These are phyloP conservation scores for Daphne laureola DNA, from an alignment of 441 rosid genomes.

Conservation along the genomic window DNA sequence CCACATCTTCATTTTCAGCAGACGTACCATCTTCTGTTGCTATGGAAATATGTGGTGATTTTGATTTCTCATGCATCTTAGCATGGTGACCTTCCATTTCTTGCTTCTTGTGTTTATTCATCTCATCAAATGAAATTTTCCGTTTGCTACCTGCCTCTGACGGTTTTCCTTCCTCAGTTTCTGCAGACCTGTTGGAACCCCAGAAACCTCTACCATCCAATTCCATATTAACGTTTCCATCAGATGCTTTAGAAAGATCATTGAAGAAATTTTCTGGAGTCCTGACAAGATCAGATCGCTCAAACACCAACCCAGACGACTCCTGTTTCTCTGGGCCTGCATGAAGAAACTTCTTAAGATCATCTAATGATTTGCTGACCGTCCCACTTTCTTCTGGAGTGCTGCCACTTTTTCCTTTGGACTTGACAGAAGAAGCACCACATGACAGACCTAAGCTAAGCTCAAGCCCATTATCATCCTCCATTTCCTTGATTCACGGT, in stretches of 20 bases:
- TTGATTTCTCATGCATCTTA: conserved; percentile 51
- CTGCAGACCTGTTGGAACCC: conserved; percentile 38
- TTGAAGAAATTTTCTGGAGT: conserved; percentile 76
- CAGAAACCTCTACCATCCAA: conserved; percentile 40
- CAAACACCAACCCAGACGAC: conserved; percentile 44
- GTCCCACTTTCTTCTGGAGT: conserved; percentile 58
- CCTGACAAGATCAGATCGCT: conserved; percentile 52
- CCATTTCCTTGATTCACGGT: conserved; percentile 34
- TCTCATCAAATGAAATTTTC: conserved; percentile 52
- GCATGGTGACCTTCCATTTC: conserved; percentile 45
- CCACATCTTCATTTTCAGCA: conserved; percentile 91
- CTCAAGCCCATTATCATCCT: conserved; percentile 83
- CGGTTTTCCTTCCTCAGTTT: conserved; percentile 44
- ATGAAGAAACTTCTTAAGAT: conserved; percentile 65
- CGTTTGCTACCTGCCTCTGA: conserved; percentile 53
- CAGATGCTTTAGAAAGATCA: conserved; percentile 56
- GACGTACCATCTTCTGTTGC: conserved; percentile 76
- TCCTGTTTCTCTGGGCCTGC: conserved; percentile 44
- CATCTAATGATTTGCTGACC: conserved; percentile 57
- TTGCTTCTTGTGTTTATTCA: conserved; percentile 46
- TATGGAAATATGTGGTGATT: conserved; percentile 56
- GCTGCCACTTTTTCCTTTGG: conserved; percentile 49
- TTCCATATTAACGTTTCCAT: conserved; percentile 46
- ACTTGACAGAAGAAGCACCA: conserved; percentile 68
- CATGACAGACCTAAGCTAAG: conserved; percentile 86